Base-by-base conservation (phyloP, 805 yeast genomes). In the Sugiyamaella smithiae region DNA sequence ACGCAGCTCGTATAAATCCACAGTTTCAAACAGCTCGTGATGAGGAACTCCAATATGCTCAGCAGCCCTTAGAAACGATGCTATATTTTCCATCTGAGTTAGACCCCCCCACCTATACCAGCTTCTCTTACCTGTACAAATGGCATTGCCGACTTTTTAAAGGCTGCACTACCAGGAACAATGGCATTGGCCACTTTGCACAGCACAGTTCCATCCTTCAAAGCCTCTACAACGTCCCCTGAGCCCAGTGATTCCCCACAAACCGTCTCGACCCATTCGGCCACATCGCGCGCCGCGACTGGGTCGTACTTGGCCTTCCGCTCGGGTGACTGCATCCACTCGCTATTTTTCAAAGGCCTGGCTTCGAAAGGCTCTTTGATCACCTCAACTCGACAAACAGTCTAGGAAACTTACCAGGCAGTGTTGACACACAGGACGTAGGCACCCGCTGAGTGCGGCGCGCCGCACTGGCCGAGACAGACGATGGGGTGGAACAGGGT, bases 1-100 rank as follows among this genome's bases (percentile, higher is more conserved):
- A 56, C 78, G 75, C 24, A 68, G 66, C 61, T 88, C 96, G 56
- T 70, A 88, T 49, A 88, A 70, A 63, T 88, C 96, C 5, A 75
- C 69, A 0, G 95, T 88, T 57, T 84, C 89, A 63, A 88, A 88
- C 43, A 85, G 67, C 62, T 88, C 96, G 61, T 85, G 89, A 55
- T 85, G 84, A 4, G 89, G 87, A 2, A 88, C 81, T 1, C 91
- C 91, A 45, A 81, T 70, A 3, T 62, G 46, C 54, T 81, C 77
- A 43, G 88, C 81, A 47, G 82, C 79, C 4, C 72, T 67, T 32
- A 88, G 67, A 59, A 88, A 88, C 54, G 78, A 78, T 43, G 88
- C 80, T 28, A 88, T 86, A 59, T 87, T 87, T 60, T 88, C 96
- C 96, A 88, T 88, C 66, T 82, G 79, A 14, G 14, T 20, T 50